Evolutionary conservation across 2,329 filamentous ascomycete genomes (phyloP).

Genomic region (Samsoniella hepiali): DNA sequence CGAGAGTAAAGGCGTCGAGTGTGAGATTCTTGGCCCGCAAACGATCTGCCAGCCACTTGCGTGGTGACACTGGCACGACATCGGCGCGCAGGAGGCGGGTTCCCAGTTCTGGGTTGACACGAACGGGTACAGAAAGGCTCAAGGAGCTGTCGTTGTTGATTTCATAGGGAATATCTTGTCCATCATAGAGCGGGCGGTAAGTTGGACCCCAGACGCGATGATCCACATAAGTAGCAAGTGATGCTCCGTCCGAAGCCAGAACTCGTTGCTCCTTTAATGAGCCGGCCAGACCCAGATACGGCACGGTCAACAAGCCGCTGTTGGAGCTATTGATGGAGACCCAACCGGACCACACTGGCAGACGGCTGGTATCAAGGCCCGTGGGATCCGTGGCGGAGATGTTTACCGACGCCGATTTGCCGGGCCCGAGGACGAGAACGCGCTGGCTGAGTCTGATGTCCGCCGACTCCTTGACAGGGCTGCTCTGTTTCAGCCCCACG

Average conservation of each 20-base stretch:
- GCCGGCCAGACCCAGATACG: neutral
- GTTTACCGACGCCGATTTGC: neutral
- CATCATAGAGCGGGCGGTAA: neutral
- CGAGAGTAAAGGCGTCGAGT: neutral
- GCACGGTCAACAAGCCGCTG: neutral
- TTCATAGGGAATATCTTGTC: neutral
- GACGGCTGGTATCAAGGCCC: neutral
- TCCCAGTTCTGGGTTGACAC: neutral
- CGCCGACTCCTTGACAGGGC: neutral
- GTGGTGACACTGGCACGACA: neutral
- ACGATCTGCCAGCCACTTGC: neutral
- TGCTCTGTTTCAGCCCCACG: too few relatives aligned
- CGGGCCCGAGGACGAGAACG: neutral
- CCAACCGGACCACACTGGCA: neutral
- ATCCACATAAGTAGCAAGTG: neutral
- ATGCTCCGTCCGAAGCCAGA: neutral
- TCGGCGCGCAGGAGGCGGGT: neutral
- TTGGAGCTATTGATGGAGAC: neutral
- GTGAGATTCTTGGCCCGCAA: neutral
- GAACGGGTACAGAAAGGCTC: neutral
- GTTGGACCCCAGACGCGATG: fast-evolving
- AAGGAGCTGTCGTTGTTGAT: neutral
- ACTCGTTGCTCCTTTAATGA: neutral
- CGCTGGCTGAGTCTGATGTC: neutral
- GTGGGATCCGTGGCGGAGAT: neutral